Percentiles rank a stretch among this genome's conserved stretches.
Evolutionary conservation across 768 basidiomycete species (phyloP).

Genomic region (Boletus subcaerulescens): DNA sequence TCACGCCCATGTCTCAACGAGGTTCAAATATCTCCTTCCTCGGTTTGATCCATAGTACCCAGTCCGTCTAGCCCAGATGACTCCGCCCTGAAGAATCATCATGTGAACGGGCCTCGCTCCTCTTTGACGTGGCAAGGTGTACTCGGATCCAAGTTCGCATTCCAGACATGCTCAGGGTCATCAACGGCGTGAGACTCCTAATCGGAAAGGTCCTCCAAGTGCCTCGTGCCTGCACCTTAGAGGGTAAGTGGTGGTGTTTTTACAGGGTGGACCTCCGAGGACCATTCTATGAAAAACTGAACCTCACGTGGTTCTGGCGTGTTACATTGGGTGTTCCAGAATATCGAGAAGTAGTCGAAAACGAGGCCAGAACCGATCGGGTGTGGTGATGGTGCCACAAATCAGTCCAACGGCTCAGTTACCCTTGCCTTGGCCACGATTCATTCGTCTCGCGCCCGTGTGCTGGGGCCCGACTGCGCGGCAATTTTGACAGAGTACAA

Average conservation of each 20-base stretch:
- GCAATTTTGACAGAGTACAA: conserved; percentile 3
- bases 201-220: conserved; percentile 9
- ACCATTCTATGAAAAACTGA: conserved; percentile 19
- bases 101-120: conserved; percentile 1
- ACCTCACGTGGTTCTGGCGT: conserved; percentile 12
- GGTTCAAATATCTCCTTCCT: background rate
- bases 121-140: conserved; percentile 3
- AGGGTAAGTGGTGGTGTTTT: conserved; percentile 5
- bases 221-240: conserved; percentile 31
- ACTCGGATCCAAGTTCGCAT: background rate
- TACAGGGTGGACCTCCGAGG: conserved; percentile 27
- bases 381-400: background rate
- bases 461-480: background rate
- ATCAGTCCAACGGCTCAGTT: background rate
- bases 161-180: conserved; percentile 24
- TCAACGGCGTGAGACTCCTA: conserved; percentile 25
- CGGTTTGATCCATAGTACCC: conserved; percentile 2
- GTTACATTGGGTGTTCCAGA: conserved; percentile 15
- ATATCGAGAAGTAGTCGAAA: conserved; percentile 9
- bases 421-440: background rate
- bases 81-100: background rate
- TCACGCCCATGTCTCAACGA: conserved; percentile 11
- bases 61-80: background rate
- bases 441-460: background rate
- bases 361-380: conserved; percentile 1